Evolutionary conservation across 1,139 yeast species (phyloP).

Genomic region (Pichia sp.): DNA sequence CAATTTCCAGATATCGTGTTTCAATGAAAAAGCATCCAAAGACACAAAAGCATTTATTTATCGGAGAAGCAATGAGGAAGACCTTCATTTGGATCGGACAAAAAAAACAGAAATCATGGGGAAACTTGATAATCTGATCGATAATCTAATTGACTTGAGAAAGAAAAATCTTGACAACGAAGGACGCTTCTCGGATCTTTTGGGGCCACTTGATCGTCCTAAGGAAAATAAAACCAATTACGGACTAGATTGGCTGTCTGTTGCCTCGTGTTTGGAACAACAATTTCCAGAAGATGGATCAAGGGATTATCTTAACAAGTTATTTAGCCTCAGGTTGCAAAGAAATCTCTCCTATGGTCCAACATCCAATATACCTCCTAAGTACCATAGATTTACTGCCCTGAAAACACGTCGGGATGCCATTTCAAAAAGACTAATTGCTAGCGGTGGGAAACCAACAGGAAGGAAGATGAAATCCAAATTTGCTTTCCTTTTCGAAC

Average conservation of each 20-base stretch:
- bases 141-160: conserved; percentile 5
- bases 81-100: conserved; percentile 1
- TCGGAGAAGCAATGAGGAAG: conserved; percentile 4
- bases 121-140: conserved; percentile 10
- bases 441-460: too few species aligned
- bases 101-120: conserved; percentile 4
- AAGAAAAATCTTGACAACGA: not conserved
- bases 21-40: too few species aligned
- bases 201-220: not conserved
- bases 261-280: conserved; percentile 5
- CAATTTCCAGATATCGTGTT: conserved; percentile 9
- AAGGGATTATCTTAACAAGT: conserved; percentile 3
- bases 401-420: conserved; percentile 2
- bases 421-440: conserved; percentile 2
- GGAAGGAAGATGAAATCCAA: too few species aligned
- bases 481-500: too few species aligned
- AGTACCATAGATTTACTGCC: not conserved
- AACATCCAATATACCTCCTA: conserved; percentile 1
- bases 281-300: too few species aligned
- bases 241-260: conserved; percentile 11
- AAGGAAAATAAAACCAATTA: not conserved
- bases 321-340: conserved; percentile 8
- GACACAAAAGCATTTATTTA: too few species aligned
- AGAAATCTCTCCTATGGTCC: conserved; percentile 9
- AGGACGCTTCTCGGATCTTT: too few species aligned